Conservation (phyloP, 2,329 filamentous ascomycete genomes). For the Aureobasidium musti region DNA sequence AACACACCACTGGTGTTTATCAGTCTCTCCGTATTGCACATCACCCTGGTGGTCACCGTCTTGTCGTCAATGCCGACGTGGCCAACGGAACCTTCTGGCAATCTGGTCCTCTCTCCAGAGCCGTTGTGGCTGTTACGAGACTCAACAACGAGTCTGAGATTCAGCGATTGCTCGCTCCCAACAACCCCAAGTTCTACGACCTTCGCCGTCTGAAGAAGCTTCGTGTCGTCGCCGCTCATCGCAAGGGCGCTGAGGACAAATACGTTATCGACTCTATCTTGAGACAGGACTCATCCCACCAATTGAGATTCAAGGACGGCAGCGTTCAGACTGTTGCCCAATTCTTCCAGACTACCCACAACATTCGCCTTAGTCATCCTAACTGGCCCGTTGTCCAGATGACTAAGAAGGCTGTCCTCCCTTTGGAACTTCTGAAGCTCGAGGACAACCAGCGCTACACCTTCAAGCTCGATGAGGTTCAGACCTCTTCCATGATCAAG, state of each 20-base stretch:
- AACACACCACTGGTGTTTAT: constrained; percentile 87
- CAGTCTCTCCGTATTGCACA: constrained; percentile 77
- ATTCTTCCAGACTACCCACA: constrained; percentile 59
- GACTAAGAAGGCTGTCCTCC: constrained; percentile 58
- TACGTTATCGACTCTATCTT: constrained; percentile 57
- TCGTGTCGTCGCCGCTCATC: constrained; percentile 47
- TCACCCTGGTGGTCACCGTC: constrained; percentile 54
- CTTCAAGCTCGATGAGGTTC: constrained; percentile 59
- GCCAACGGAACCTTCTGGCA: constrained; percentile 90
- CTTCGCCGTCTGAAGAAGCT: constrained; percentile 49
- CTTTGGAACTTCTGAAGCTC: constrained; percentile 59
- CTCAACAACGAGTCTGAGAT: constrained; percentile 36
- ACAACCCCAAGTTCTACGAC: constrained; percentile 34
- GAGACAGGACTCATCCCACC: constrained; percentile 47
- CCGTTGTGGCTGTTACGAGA: constrained; percentile 41
- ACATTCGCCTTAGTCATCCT: constrained; percentile 48
- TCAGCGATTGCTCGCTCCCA: constrained; percentile 26
- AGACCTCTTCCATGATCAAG: constrained; percentile 88
- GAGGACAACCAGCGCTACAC: constrained; percentile 59
- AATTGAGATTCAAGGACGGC: constrained; percentile 46
- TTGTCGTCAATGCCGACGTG: constrained; percentile 87
- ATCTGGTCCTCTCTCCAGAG: constrained; percentile 42
- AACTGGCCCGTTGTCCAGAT: constrained; percentile 60
- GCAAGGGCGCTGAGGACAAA: constrained; percentile 42
- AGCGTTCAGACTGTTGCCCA: constrained; percentile 56